Base-by-base conservation (phyloP, 768 basidiomycete genomes). In the Roridomyces roridus region DNA sequence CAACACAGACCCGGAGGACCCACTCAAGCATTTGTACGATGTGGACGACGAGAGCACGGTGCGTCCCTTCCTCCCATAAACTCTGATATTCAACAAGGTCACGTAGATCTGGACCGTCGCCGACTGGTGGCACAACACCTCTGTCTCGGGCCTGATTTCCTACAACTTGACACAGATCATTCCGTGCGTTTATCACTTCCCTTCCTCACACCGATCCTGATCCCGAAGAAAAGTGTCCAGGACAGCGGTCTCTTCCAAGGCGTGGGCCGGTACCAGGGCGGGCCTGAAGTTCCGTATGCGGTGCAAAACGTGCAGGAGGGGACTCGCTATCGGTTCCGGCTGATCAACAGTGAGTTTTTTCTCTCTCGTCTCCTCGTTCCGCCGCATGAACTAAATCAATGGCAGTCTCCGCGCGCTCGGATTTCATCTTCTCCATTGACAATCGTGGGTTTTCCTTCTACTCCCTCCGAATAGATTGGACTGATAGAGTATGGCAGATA, bases 281-380 rank as follows among this genome's bases (percentile, higher is more conserved):
- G 78, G 10, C 73, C 78, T 26, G 7, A 36, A 8, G 51, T 56
- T 7, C 59, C 68, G 1, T 66, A 77, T 18, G 47, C 79, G 0
- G 65, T 73, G 5, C 60, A 77, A 53, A 63, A 66, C 36, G 73
- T 80, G 26, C 21, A 15, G 2, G 39, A 17, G 0, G 72, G 70
- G 9, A 49, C 55, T 28, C 65, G 78, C 21, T 80, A 79, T 53
- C 75, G 79, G 23, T 77, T 80, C 65, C 77, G 79, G 11, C 18
- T 80, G 7, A 46, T 81, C 50, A 63, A 64, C 41, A 70, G n/a
- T n/a, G n/a, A n/a, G n/a, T n/a, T n/a, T n/a, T n/a, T n/a, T n/a
- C n/a, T n/a, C n/a, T n/a, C n/a, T n/a, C n/a, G n/a, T n/a, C n/a
- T n/a, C n/a, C n/a, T n/a, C n/a, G n/a, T n/a, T n/a, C n/a, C n/a